Conservation (phyloP, 208 protist species). For the Leishmania guyanensis region DNA sequence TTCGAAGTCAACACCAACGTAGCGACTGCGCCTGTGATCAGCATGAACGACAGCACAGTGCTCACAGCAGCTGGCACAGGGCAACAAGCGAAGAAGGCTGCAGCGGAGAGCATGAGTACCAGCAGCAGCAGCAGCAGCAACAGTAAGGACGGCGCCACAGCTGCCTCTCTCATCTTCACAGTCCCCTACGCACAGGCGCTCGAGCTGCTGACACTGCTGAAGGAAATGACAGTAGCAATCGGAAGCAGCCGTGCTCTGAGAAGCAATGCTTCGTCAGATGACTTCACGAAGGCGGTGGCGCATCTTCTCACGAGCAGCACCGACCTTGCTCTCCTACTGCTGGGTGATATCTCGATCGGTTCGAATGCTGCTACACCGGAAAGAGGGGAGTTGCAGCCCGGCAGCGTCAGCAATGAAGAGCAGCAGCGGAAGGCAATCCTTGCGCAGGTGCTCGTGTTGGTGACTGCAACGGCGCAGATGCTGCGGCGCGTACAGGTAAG, state of each 20-base stretch:
- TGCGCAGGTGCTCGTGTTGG: constrained; percentile 38
- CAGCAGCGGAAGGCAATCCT: constrained; percentile 25
- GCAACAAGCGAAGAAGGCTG: constrained; percentile 5
- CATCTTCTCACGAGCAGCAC: constrained; percentile 42
- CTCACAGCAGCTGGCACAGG: constrained; percentile 7
- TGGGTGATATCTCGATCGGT: background rate
- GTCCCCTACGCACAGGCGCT: constrained; percentile 10
- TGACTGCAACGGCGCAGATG: constrained; percentile 39
- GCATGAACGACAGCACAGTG: background rate
- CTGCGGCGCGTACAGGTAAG: constrained; percentile 44
- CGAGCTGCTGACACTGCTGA: constrained; percentile 38
- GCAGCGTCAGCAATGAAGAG: background rate
- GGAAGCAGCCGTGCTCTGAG: constrained; percentile 25
- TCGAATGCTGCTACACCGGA: background rate
- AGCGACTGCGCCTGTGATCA: constrained; percentile 1
- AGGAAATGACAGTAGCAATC: constrained; percentile 37
- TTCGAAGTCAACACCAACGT: constrained; percentile 1
- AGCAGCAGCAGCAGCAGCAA: background rate
- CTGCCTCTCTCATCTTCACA: constrained; percentile 1
- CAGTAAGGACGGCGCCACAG: background rate
- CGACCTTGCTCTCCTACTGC: constrained; percentile 25
- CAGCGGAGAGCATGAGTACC: background rate
- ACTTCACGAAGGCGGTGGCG: constrained; percentile 53
- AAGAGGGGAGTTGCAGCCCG: background rate
- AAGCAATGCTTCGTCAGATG: constrained; percentile 31